Base-by-base conservation (phyloP, 768 basidiomycete species). In the Mycena belliarum region DNA sequence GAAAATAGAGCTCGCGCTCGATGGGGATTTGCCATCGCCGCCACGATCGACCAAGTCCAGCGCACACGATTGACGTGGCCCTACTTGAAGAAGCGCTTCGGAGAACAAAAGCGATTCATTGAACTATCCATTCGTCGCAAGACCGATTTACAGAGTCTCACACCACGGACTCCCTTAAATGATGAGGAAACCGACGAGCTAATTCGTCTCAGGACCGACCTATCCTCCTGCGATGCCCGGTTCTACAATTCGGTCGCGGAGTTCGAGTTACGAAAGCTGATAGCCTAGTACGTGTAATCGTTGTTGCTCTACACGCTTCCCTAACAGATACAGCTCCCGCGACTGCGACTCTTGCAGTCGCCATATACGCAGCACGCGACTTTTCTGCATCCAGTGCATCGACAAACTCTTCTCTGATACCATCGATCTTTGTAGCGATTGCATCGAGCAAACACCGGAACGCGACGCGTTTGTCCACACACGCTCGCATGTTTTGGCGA, bases 311-410 rank as follows among this genome's bases (percentile, higher is more conserved):
- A 1, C 20, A 48, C 47, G 1, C 10, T 8, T 16, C n/a, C 24
- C 7, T 32, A 58, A n/a, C n/a, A n/a, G n/a, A n/a, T n/a, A n/a
- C n/a, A n/a, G 61, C 23, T 32, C 21, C 2, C 52, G 51, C 11
- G 10, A 41, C 3, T 62, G 61, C 24, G 56, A 43, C n/a, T 58
- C 61, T 1, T 62, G 61, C 33, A 3, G 29, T 4, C 49, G 52
- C 16, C n/a, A 35, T 8, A 58, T 62, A 20, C 33, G 16, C 6
- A 49, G 35, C 16, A 35, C 35, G 10, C 23, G 46, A n/a, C 24
- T 44, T 2, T 46, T 58, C 43, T 62, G 61, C 45, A 48, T 62
- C 23, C 52, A 62, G 51, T 62, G 61, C 52, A 62, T 62, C 29
- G 53, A 58, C 51, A 56, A 55, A 6, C 28, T 14, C 4, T 58